Base-by-base conservation (phyloP, 768 basidiomycete genomes). In the Collybia nuda region DNA sequence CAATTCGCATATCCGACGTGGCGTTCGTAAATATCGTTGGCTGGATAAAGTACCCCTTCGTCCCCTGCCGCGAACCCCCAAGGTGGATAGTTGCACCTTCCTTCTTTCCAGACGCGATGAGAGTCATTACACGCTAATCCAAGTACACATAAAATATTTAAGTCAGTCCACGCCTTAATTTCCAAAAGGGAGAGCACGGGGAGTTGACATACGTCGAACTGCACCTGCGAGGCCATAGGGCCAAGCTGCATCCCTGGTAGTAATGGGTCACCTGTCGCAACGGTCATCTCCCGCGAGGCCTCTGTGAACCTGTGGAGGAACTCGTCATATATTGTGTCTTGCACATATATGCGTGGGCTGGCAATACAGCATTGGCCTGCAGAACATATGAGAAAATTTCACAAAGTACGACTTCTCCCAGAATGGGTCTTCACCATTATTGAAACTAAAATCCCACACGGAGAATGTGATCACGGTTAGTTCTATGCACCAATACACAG, bases 291-390 rank as follows among this genome's bases (percentile, higher is more conserved):
- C 60, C 72, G 67, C 47, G 81, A 69, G 60, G 76, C 69, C 35
- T 66, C 73, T 0, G 74, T 72, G 66, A 88, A 85, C 45, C 66
- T 73, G 44, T 68, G 62, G 47, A 93, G 65, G 74, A 94, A 93
- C 54, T 82, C 66, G 64, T 92, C 88, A 67, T 93, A 93, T 55
- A 93, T 82, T 3, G 72, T 68, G 44, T 81, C 81, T 57, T 93
- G 91, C 7, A 95, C 88, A 62, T 81, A 92, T 55, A 93, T 85
- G 46, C 93, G 81, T 11, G 90, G 86, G 6, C 91, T 88, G 8
- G 90, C 90, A 58, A 81, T 82, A 69, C 92, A 94, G 12, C 77
- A 70, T 68, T 94, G 91, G 21, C 93, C 56, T 57, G 32, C 24
- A n/a, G n/a, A n/a, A n/a, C n/a, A n/a, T n/a, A n/a, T n/a, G n/a